These are phyloP conservation scores for Fusarium tjaetaba DNA, from an alignment of 2,329 filamentous ascomycete species.

Conservation along the genomic window DNA sequence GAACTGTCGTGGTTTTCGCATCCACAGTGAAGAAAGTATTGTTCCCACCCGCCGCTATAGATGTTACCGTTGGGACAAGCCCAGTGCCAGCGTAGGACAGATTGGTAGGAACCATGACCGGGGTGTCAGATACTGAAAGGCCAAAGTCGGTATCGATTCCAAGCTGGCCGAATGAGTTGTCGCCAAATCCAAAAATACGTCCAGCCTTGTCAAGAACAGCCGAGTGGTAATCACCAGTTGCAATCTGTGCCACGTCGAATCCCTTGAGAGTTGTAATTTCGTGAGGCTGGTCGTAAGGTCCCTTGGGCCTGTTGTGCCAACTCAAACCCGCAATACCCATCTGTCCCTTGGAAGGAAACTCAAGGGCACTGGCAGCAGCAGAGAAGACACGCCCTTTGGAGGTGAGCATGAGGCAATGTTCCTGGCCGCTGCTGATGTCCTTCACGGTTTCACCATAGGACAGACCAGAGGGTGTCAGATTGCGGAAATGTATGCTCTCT, in stretches of 20 bases:
- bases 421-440: slow-evolving; percentile 79
- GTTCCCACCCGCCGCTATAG: slow-evolving; percentile 83
- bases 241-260: slow-evolving; percentile 77
- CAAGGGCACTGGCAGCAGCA: slow-evolving; percentile 80
- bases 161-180: slow-evolving; percentile 91
- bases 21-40: slow-evolving; percentile 92
- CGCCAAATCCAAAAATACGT: slow-evolving; percentile 85
- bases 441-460: slow-evolving; percentile 77
- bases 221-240: slow-evolving; percentile 88
- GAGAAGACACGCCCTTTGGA: slow-evolving; percentile 88
- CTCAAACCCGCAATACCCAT: slow-evolving; percentile 85
- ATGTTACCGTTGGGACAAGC: slow-evolving; percentile 73
- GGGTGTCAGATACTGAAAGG: slow-evolving; percentile 71
- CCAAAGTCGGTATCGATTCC: slow-evolving; percentile 78
- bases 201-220: slow-evolving; percentile 80
- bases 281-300: slow-evolving; percentile 83
- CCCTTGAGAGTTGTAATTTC: slow-evolving; percentile 78
- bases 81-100: slow-evolving; percentile 76
- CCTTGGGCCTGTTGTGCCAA: slow-evolving; percentile 80
- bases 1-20: slow-evolving; percentile 62
- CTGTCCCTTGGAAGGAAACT: slow-evolving; percentile 85
- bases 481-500: slow-evolving; percentile 73
- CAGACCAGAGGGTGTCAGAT: slow-evolving; percentile 72
- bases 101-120: slow-evolving; percentile 75
- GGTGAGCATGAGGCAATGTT: slow-evolving; percentile 88